Evolutionary conservation across 2,329 filamentous ascomycete species (phyloP), one percentile per base, ranked within the genome.

Genomic region (Magnaporthiopsis incrustans): DNA sequence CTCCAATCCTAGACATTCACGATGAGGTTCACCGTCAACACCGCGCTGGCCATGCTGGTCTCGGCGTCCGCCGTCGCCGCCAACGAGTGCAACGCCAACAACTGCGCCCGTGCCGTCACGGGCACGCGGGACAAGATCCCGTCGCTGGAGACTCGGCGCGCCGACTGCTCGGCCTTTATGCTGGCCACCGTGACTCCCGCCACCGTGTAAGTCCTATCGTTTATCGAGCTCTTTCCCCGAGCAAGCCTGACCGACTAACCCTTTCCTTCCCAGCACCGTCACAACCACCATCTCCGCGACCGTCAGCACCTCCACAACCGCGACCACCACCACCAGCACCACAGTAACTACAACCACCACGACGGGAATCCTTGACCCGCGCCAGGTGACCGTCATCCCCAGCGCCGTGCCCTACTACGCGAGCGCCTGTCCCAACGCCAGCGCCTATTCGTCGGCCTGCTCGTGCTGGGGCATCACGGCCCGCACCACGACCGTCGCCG

Each of bases 91-190:
- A 35, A 32, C 22, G 61, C 38, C 38, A 33, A 62, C 61, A 62
- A 62, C 61, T 62, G 61, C 44, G 50, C 38, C 27, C 38, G 61
- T 14, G 38, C 38, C 10, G 61, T 62, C n/a, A 62, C 61, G n/a
- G 61, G 61, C 50, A 62, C 61, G 25, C 12, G 59, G 10, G 56
- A n/a, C 6, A 50, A 22, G 6, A 22, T 15, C 22, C 32, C 26
- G 50, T 27, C 61, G 10, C 1, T 44, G 7, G 22, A 57, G 50
- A 22, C 12, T 22, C 53, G 61, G 12, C 30, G 33, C 1, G 61
- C 53, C 61, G 63, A 64, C 60, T 64, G 63, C 60, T 62, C 50
- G 22, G 27, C 7, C 8, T 62, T 62, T 56, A 22, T 64, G 35
- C 44, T 15, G 59, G 33, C 60, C 6, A 64, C 63, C 26, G 26